Evolutionary conservation across 2,329 filamentous ascomycete species (phyloP).

Genomic region (Aspergillus udagawae): DNA sequence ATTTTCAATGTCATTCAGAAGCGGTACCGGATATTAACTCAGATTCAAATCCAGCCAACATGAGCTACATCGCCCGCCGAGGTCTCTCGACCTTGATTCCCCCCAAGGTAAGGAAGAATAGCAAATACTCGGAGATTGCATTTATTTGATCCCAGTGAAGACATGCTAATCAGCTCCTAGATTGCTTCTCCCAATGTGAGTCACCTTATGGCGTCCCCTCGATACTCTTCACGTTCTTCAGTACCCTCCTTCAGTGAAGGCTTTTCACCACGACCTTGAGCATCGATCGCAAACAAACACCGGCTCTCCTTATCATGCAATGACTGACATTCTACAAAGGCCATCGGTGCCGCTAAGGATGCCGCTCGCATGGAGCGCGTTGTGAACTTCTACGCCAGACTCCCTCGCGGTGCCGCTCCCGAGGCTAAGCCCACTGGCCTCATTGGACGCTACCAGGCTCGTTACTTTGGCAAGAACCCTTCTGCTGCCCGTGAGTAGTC

Average conservation of each 20-base stretch:
- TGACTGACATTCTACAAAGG: constrained; percentile 55
- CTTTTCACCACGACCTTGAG: constrained; percentile 18
- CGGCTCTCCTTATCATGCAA: background rate
- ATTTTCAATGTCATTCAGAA: constrained; percentile 16
- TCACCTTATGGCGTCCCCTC: constrained; percentile 5
- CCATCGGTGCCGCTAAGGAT: constrained; percentile 90
- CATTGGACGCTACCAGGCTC: constrained; percentile 77
- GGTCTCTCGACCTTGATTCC: constrained; percentile 98
- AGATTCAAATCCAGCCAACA: constrained; percentile 51
- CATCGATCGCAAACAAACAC: constrained; percentile 7
- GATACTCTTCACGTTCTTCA: constrained; percentile 9
- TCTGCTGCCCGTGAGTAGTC: constrained; percentile 74
- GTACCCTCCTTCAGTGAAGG: constrained; percentile 18
- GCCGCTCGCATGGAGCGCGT: constrained; percentile 97
- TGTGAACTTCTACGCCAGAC: constrained; percentile 97
- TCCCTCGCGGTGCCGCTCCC: constrained; percentile 87
- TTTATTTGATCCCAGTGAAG: constrained; percentile 12
- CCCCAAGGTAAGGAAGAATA: constrained; percentile 71
- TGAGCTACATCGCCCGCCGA: constrained; percentile 89
- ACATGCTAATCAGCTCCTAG: constrained; percentile 38
- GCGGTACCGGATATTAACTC: constrained; percentile 15
- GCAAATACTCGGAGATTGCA: constrained; percentile 4
- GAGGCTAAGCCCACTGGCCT: constrained; percentile 77
- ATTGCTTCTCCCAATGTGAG: constrained; percentile 41
- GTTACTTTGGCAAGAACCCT: constrained; percentile 92